These are phyloP conservation scores for Venturia effusa DNA, from an alignment of 2,329 filamentous ascomycete genomes.

Conservation along the genomic window DNA sequence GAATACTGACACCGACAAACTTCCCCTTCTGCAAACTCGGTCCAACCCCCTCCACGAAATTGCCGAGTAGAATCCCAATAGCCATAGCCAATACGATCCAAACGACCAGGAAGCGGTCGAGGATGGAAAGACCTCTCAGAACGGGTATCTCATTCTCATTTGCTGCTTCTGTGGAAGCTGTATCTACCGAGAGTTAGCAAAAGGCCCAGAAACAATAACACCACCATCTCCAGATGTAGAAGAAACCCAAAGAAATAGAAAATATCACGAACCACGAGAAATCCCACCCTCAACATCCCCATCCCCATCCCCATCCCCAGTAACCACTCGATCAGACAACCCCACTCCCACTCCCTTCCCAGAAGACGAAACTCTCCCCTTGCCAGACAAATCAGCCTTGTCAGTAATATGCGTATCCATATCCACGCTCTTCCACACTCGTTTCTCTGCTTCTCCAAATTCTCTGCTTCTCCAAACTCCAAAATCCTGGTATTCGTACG, in stretches of 20 bases:
- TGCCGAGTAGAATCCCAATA: slow-evolving; percentile 63
- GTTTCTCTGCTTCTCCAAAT: too few relatives aligned
- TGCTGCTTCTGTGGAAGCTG: background rate
- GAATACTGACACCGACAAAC: slow-evolving; percentile 60
- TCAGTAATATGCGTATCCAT: too few relatives aligned
- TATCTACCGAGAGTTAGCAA: background rate
- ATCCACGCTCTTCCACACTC: background rate
- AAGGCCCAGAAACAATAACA: background rate
- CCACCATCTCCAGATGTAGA: background rate
- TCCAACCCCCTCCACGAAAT: slow-evolving; percentile 56
- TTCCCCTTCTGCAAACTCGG: slow-evolving; percentile 56
- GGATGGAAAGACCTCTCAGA: slow-evolving; percentile 5
- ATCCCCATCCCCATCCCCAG: too few relatives aligned
- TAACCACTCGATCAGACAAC: background rate
- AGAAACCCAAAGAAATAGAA: background rate
- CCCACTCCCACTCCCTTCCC: background rate
- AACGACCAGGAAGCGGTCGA: slow-evolving; percentile 35
- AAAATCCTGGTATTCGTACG: too few relatives aligned
- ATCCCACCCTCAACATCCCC: background rate
- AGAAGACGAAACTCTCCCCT: background rate
- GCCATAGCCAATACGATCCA: slow-evolving; percentile 73
- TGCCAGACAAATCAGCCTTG: background rate
- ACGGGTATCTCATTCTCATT: slow-evolving; percentile 6
- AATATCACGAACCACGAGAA: background rate
- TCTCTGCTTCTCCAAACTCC: too few relatives aligned